These are phyloP conservation scores for Verticillium klebahnii DNA, from an alignment of 2,329 filamentous ascomycete species.

Conservation along the genomic window DNA sequence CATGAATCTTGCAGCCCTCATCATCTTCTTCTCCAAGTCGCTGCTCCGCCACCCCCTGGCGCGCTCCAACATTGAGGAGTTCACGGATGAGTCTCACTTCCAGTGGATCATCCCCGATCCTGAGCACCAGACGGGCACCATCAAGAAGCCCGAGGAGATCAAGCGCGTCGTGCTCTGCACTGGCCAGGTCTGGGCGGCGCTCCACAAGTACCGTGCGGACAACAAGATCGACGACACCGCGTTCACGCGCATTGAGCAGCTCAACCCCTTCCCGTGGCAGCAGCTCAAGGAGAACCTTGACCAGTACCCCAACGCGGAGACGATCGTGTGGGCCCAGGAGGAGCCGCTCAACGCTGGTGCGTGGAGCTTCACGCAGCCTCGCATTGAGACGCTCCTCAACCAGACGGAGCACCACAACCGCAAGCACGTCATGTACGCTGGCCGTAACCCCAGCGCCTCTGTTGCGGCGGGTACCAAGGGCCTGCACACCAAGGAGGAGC, in stretches of 20 bases:
- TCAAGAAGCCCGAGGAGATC: slow-evolving; percentile 79
- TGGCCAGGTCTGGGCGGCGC: slow-evolving; percentile 87
- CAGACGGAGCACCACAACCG: slow-evolving; percentile 87
- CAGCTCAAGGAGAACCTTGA: slow-evolving; percentile 96
- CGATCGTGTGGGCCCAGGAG: slow-evolving; percentile 95
- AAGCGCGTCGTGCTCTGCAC: slow-evolving; percentile 92
- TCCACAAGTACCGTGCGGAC: slow-evolving; percentile 85
- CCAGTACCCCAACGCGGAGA: slow-evolving; percentile 94
- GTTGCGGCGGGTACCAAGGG: slow-evolving; percentile 92
- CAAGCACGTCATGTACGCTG: slow-evolving; percentile 96
- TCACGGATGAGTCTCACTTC: slow-evolving; percentile 89
- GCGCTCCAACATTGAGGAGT: slow-evolving; percentile 85
- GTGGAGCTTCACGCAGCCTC: slow-evolving; percentile 95
- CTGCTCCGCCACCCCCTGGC: slow-evolving; percentile 91
- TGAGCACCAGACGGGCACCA: slow-evolving; percentile 69
- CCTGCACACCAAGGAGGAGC: slow-evolving; percentile 87
- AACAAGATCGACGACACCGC: slow-evolving; percentile 87
- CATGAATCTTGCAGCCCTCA: slow-evolving; percentile 58
- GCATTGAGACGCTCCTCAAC: slow-evolving; percentile 94
- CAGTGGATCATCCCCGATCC: slow-evolving; percentile 93
- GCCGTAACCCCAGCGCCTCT: slow-evolving; percentile 85
- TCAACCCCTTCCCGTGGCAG: slow-evolving; percentile 98
- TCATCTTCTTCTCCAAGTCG: slow-evolving; percentile 98
- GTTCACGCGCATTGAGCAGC: slow-evolving; percentile 92
- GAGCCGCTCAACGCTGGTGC: slow-evolving; percentile 96